These are phyloP conservation scores for Aspergillus sojae DNA, from an alignment of 2,329 filamentous ascomycete species.

Conservation along the genomic window DNA sequence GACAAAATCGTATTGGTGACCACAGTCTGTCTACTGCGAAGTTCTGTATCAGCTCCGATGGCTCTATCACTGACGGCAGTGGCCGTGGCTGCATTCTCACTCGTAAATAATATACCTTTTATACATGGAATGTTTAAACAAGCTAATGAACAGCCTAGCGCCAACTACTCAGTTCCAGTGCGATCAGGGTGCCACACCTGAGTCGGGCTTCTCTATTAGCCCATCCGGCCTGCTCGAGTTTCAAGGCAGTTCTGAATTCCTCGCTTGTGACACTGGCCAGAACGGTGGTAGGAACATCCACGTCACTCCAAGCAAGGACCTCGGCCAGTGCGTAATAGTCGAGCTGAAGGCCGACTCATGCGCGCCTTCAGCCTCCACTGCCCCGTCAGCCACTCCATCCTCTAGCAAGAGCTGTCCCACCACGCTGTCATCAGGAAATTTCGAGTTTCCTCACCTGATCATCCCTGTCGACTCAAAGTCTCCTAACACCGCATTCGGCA, in stretches of 20 bases:
- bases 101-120: not conserved
- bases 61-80: not conserved
- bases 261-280: not conserved
- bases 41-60: not conserved
- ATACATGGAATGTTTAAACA: too few species aligned
- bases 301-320: not conserved
- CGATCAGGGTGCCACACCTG: not conserved
- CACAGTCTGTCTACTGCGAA: not conserved
- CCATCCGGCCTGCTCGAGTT: not conserved
- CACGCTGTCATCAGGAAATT: not conserved
- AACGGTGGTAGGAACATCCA: not conserved
- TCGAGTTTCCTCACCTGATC: not conserved
- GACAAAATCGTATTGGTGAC: not conserved
- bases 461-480: not conserved
- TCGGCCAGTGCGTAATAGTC: not conserved
- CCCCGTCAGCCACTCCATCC: not conserved
- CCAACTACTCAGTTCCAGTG: not conserved
- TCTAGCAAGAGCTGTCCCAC: not conserved
- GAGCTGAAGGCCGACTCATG: not conserved
- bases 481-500: not conserved
- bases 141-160: not conserved
- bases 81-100: not conserved
- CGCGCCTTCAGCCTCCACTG: not conserved
- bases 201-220: not conserved
- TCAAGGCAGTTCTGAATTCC: not conserved